Base-by-base conservation (phyloP, 768 basidiomycete genomes). In the Mrakia gelida region DNA sequence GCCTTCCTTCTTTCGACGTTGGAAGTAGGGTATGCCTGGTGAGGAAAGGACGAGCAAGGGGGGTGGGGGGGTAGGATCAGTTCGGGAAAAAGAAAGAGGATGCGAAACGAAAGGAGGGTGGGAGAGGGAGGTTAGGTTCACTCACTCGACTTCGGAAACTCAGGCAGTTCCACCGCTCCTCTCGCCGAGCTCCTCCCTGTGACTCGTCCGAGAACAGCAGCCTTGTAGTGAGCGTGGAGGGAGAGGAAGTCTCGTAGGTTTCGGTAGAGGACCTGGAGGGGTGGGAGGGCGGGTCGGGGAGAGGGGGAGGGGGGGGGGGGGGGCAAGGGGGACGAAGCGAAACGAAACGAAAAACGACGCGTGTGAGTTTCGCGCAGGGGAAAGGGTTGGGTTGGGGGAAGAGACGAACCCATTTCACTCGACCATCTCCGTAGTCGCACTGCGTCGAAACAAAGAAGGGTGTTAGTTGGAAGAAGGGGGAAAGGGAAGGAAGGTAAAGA, bases 391-490 rank as follows among this genome's bases (percentile, higher is more conserved):
- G n/a, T n/a, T n/a, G n/a, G n/a, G n/a, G n/a, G n/a, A n/a, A n/a
- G n/a, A n/a, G n/a, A 94, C 84, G 88, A 41, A 97, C 95, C 96
- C 97, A 99, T 84, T 86, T 94, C 87, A 82, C 90, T 18, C 91
- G 91, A 30, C 94, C 94, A 80, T 96, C 95, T 0, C 94, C 96
- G 83, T 99, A 98, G 84, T 97, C 93, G 83, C 95, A 98, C 61
- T 73, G 52, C 11, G n/a, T n/a, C n/a, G n/a, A n/a, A 26, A 32
- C 30, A 18, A 52, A 2, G n/a, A 56, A 52, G 18, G 23, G 7
- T 15, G 71, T 2, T 43, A 49, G 45, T 9, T 1, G 8, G 11
- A 2, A 18, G 16, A 41, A 9, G 65, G 23, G 15, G 30, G 34
- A 67, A 1, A 43, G 41, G 7, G 13, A 38, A 52, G 71, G 15